Evolutionary conservation across 2,329 filamentous ascomycete species (phyloP), one percentile per base, ranked within the genome.

Genomic region (Leptographium lundbergii): DNA sequence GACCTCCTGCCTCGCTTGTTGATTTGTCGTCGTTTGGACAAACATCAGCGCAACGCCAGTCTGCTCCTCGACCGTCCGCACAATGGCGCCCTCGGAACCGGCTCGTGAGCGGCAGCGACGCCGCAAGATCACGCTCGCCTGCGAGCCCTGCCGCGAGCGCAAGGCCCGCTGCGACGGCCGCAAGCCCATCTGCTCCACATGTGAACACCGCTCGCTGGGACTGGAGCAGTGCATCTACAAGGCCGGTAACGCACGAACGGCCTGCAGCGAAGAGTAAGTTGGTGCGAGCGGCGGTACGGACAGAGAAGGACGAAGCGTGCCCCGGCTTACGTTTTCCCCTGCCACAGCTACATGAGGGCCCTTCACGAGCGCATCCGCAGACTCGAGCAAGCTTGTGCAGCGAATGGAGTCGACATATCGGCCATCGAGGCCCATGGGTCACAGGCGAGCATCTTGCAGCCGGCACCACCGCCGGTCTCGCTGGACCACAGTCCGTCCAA

Each of bases 101-200:
- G 24, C 22, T 1, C 59, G 48, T 4, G 61, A 62, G 17, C 61
- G 61, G 2, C 61, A 57, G 51, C 61, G 61, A 6, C 61, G 61
- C 14, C 59, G 61, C 45, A 62, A 62, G 54, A 67, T 74, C n/a
- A 65, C 71, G 1, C 64, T 74, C 7, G 74, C 73, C 17, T 76
- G 74, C 60, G 72, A 75, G 58, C 67, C 70, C 4, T 76, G 74
- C 57, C 67, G 73, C 32, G 69, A 72, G 57, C 70, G 72, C 54
- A 75, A 76, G 61, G 66, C 71, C 6, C 69, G 71, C 1, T 75
- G 73, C 58, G 73, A 76, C 61, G 73, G 73, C 24, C 66, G 58
- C n/a, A 75, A 74, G 62, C 74, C 74, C 27, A 70, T 76, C 14
- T 77, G 74, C 64, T 72, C 70, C n/a, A 70, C 71, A 2, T 76